Percentiles rank a stretch among this genome's conserved stretches.
Conservation (phyloP, 2,329 filamentous ascomycete species). For the Calonectria pteridis region DNA sequence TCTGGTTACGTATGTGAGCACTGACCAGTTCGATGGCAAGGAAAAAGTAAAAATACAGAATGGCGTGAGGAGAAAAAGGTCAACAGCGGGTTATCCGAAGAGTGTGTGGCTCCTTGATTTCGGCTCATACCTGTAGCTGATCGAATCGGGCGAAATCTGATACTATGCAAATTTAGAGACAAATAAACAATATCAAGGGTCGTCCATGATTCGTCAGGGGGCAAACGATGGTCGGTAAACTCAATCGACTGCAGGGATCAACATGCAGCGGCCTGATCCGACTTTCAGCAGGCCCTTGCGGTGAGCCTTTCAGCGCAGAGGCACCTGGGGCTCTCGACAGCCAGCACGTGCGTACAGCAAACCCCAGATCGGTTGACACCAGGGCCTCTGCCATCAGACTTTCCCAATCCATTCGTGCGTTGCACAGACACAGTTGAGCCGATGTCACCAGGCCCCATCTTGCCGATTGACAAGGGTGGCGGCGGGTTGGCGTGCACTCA, state of each 20-base stretch:
- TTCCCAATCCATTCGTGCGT: not conserved
- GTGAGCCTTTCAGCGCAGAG: not conserved
- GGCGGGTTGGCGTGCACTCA: conserved; percentile 12
- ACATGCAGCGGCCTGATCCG: conserved; percentile 11
- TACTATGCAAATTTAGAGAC: conserved; percentile 1
- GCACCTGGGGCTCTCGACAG: not conserved
- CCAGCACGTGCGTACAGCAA: not conserved
- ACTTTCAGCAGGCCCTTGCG: not conserved
- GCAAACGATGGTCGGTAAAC: conserved; percentile 31
- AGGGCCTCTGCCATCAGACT: not conserved
- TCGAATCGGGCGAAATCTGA: conserved; percentile 1
- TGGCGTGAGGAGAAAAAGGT: not conserved
- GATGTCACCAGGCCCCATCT: not conserved
- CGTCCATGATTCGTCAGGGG: conserved; percentile 28
- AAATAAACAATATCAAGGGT: not conserved
- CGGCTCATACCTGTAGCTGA: not conserved
- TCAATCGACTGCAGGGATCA: conserved; percentile 23
- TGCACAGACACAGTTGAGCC: conserved; percentile 4
- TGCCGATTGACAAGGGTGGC: not conserved
- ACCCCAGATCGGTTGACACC: not conserved
- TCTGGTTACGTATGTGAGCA: not conserved
- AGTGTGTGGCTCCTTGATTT: not conserved
- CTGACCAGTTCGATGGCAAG: not conserved
- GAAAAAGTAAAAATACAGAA: not conserved
- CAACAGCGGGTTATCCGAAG: not conserved